Evolutionary conservation across 2,329 filamentous ascomycete genomes (phyloP).

Genomic region (Arthroderma sp.): DNA sequence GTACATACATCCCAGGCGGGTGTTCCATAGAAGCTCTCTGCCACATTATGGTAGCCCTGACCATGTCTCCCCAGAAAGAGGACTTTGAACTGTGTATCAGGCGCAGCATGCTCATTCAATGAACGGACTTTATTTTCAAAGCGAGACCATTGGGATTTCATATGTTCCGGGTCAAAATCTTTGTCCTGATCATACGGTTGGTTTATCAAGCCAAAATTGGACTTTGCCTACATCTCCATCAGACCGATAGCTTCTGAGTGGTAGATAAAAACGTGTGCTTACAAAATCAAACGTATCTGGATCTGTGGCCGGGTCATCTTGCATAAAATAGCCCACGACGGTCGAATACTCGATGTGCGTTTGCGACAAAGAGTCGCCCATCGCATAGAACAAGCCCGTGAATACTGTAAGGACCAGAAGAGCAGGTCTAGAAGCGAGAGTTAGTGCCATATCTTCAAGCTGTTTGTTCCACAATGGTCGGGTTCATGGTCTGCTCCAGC

Average conservation of each 20-base stretch:
- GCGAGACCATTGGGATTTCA: conserved; percentile 42
- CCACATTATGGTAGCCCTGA: conserved; percentile 49
- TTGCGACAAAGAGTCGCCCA: conserved; percentile 3
- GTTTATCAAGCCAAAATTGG: conserved; percentile 37
- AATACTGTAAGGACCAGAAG: conserved; percentile 5
- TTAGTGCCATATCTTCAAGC: too few relatives aligned
- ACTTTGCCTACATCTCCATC: neutral
- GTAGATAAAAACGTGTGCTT: conserved; percentile 8
- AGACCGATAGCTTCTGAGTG: neutral
- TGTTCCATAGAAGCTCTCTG: conserved; percentile 45
- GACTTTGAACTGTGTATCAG: conserved; percentile 38
- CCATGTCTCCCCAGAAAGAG: conserved; percentile 49
- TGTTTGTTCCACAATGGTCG: too few relatives aligned
- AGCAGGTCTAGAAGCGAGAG: conserved; percentile 1
- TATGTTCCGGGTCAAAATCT: conserved; percentile 15
- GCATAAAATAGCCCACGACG: conserved; percentile 37
- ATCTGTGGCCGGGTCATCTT: conserved; percentile 38
- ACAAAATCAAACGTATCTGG: conserved; percentile 37
- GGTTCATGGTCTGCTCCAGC: too few relatives aligned
- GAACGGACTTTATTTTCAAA: conserved; percentile 35
- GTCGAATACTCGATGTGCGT: conserved; percentile 25
- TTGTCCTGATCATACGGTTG: conserved; percentile 32
- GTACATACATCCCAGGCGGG: conserved; percentile 44
- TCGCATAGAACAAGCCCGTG: conserved; percentile 3
- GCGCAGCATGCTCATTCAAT: conserved; percentile 29